Percentiles rank a stretch among this genome's conserved stretches.
Conservation (phyloP, 179 eudicot genomes). For the Nepenthes alata region DNA sequence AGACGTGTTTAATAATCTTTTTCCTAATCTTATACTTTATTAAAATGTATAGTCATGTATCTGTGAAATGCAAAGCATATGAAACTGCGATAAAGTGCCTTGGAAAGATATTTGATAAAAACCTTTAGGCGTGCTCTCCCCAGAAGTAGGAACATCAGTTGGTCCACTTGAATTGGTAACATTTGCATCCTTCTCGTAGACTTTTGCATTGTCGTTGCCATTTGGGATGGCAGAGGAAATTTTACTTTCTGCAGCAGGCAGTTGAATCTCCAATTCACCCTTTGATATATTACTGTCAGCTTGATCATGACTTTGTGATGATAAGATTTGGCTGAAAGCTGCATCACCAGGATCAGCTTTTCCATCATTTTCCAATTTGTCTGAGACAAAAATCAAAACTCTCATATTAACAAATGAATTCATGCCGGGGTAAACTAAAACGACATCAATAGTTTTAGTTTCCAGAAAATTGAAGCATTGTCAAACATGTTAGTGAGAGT, state of each 20-base stretch:
- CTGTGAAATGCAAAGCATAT: not conserved
- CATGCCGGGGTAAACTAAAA: too few relatives aligned
- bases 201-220: constrained; percentile 11
- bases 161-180: constrained; percentile 21
- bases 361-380: constrained; percentile 4
- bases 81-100: not conserved
- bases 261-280: constrained; percentile 18
- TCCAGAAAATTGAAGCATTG: too few relatives aligned
- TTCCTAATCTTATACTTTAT: not conserved
- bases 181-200: constrained; percentile 6
- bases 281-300: constrained; percentile 11
- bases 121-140: constrained; percentile 42
- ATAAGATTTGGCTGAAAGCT: constrained; percentile 4
- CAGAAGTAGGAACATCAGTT: constrained; percentile 16
- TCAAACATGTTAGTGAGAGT: too few relatives aligned
- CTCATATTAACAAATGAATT: not conserved
- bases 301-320: constrained; percentile 21
- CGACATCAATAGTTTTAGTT: too few relatives aligned
- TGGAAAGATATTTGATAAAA: constrained; percentile 3
- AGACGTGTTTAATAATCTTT: not conserved
- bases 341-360: constrained; percentile 5
- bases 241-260: constrained; percentile 11
- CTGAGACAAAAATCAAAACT: not conserved
- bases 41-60: not conserved
- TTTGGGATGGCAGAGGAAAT: constrained; percentile 7